phyloP scores from a whole-genome alignment of 257 asterid species.

The Nicotiana undulata region DNA sequence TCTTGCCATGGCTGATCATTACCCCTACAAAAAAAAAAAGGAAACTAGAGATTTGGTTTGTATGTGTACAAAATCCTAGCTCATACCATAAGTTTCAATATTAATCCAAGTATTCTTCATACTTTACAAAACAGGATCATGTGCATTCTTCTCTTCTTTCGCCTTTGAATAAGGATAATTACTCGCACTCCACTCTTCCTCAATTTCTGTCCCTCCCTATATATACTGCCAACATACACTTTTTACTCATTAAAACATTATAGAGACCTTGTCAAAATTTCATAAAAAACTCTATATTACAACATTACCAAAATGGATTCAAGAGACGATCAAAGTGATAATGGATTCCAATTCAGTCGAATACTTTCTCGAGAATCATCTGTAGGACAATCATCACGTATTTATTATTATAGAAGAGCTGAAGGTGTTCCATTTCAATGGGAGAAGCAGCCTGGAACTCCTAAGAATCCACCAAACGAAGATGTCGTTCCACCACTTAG shows the following conservation, averaged over 20 bases:
- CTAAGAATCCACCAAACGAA: conserved; percentile 40
- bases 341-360: conserved; percentile 29
- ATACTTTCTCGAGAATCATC: conserved; percentile 49
- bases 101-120: neutral
- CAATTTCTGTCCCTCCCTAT: neutral
- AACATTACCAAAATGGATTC: conserved; percentile 13
- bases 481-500: conserved; percentile 43
- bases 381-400: conserved; percentile 44
- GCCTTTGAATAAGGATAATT: conserved; percentile 32
- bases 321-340: conserved; percentile 1
- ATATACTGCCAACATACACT: neutral
- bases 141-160: conserved; percentile 43
- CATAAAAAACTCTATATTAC: neutral
- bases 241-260: neutral
- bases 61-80: neutral
- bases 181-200: conserved; percentile 9
- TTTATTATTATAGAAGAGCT: conserved; percentile 32
- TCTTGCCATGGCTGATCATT: neutral
- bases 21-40: neutral
- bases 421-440: conserved; percentile 74
- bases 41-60: neutral
- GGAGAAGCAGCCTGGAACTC: conserved; percentile 74
- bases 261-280: neutral
- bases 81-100: neutral
- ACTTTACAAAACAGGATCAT: conserved; percentile 26